A percentile compares a stretch with the other conserved stretches of the same genome.
phyloP scores from a whole-genome alignment of 2,329 filamentous ascomycete species.

The Cladobotryum mycophilum region DNA sequence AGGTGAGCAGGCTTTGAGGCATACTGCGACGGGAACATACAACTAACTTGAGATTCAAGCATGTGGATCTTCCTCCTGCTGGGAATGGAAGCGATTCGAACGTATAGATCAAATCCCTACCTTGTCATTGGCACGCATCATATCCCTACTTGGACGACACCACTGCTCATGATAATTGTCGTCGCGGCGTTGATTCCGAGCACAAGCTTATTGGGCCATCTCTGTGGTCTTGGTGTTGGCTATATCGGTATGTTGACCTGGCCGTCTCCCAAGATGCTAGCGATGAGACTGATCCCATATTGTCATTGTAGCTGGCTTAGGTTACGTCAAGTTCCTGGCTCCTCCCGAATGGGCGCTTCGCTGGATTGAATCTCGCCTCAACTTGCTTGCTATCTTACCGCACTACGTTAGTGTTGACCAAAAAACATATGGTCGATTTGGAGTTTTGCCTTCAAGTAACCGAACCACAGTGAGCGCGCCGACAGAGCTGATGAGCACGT shows the following conservation, averaged over 20 bases:
- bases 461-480: conserved; percentile 37
- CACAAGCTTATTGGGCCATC: conserved; percentile 78
- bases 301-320: conserved; percentile 61
- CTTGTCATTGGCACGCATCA: conserved; percentile 57
- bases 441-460: conserved; percentile 64
- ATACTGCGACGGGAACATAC: background rate
- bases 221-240: conserved; percentile 76
- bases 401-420: conserved; percentile 94
- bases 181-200: conserved; percentile 71
- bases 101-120: conserved; percentile 73
- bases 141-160: conserved; percentile 89
- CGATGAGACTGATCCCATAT: background rate
- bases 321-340: conserved; percentile 82
- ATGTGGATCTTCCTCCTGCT: conserved; percentile 91
- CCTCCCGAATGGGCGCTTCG: conserved; percentile 83
- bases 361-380: conserved; percentile 84
- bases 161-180: conserved; percentile 69
- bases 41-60: conserved; percentile 38
- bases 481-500: conserved; percentile 49
- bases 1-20: conserved; percentile 49
- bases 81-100: conserved; percentile 78
- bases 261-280: background rate
- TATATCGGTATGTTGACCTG: conserved; percentile 64
- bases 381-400: conserved; percentile 74
- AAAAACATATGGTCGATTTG: conserved; percentile 90